Evolutionary conservation across 495 filamentous ascomycete species (phyloP).

Genomic region (Neurospora intermedia): DNA sequence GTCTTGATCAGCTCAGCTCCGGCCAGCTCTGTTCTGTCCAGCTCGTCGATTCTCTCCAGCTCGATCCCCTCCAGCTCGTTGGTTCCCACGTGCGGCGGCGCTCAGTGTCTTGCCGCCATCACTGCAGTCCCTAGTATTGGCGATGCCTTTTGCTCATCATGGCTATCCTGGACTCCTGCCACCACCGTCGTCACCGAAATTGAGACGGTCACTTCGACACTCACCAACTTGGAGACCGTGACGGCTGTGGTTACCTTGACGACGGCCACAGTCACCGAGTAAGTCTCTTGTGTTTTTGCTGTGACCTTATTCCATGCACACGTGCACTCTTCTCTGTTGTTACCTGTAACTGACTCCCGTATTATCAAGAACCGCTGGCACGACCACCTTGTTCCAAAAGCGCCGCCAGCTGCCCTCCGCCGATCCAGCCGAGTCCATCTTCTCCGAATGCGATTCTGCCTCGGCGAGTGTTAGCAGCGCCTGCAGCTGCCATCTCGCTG

Average conservation of each 20-base stretch:
- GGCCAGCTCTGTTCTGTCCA: background rate
- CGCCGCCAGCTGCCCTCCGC: conserved; percentile 1
- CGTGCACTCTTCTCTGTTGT: background rate
- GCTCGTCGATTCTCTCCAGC: background rate
- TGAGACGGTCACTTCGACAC: conserved; percentile 5
- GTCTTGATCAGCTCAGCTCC: background rate
- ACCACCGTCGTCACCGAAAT: conserved; percentile 13
- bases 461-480: conserved; percentile 12
- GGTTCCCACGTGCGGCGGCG: conserved; percentile 1
- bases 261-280: conserved; percentile 7
- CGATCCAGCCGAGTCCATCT: conserved; percentile 3
- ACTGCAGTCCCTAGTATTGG: conserved; percentile 1
- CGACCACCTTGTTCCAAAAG: conserved; percentile 8
- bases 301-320: background rate
- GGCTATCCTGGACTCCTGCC: conserved; percentile 8
- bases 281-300: background rate
- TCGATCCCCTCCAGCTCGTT: background rate
- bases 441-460: conserved; percentile 6
- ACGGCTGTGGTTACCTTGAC: conserved; percentile 5
- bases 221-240: conserved; percentile 5
- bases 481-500: conserved; percentile 13
- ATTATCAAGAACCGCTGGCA: background rate
- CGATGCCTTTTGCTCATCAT: conserved; percentile 15
- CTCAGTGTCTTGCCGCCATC: conserved; percentile 6
- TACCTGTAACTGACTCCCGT: background rate